These are phyloP conservation scores for Penicillium polonicum DNA, from an alignment of 2,329 filamentous ascomycete genomes.

Conservation along the genomic window DNA sequence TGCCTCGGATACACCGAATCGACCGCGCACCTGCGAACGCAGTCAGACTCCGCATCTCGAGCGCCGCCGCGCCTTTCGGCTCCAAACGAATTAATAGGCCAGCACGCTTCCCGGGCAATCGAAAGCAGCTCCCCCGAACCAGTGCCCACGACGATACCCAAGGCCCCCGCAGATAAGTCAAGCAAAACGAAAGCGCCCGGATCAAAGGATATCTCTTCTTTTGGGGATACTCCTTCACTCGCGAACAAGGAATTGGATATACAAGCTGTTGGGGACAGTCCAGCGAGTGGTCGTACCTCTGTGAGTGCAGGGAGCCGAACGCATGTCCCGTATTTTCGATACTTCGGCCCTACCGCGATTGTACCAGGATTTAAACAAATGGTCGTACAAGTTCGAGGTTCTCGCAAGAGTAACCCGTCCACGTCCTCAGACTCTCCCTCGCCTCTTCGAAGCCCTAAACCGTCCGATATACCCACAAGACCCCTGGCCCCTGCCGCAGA, in stretches of 20 bases:
- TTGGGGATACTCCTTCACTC: slow-evolving; percentile 19
- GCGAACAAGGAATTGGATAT: slow-evolving; percentile 28
- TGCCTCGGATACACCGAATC: slow-evolving; percentile 67
- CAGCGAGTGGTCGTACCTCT: slow-evolving; percentile 43
- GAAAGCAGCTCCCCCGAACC: slow-evolving; percentile 33
- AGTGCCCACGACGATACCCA: slow-evolving; percentile 6
- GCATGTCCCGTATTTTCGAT: slow-evolving; percentile 79
- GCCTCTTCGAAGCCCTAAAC: slow-evolving; percentile 37
- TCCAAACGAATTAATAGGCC: slow-evolving; percentile 18
- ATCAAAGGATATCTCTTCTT: slow-evolving; percentile 16
- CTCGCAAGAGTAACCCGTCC: slow-evolving; percentile 42
- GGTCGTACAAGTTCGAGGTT: slow-evolving; percentile 63
- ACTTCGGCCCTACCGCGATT: slow-evolving; percentile 87
- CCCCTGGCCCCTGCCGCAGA: slow-evolving; percentile 24
- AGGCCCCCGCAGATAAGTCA: slow-evolving; percentile 13
- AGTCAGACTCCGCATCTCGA: slow-evolving; percentile 30
- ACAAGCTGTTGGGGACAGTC: slow-evolving; percentile 30
- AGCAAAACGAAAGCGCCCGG: slow-evolving; percentile 19
- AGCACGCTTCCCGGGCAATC: slow-evolving; percentile 17
- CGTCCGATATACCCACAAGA: slow-evolving; percentile 20
- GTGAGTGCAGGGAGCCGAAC: slow-evolving; percentile 39
- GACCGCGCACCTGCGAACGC: slow-evolving; percentile 33
- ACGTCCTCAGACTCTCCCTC: slow-evolving; percentile 41
- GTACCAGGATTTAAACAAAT: slow-evolving; percentile 91
- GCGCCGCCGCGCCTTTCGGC: slow-evolving; percentile 19